Base-by-base conservation (phyloP, 768 basidiomycete species). In the Hydnomerulius pinastri region DNA sequence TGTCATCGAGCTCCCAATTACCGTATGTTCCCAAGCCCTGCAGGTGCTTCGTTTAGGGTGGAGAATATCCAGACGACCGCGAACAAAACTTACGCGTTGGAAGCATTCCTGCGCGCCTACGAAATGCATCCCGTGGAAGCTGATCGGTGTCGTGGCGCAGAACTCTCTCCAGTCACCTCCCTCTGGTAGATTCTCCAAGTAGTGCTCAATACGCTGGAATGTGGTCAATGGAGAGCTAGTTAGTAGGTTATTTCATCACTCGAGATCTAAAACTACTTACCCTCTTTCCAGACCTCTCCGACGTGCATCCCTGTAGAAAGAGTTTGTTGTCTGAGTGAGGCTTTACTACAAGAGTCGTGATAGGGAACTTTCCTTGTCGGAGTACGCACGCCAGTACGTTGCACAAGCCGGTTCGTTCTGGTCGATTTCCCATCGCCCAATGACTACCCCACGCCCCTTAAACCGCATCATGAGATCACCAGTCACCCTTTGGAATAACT, bases 101-200 rank as follows among this genome's bases (percentile, higher is more conserved):
- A 58, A 54, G 29, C 59, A 65, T 10, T 54, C 46, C 2, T 59
- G 46, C 0, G 58, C 54, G 30, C 65, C 50, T 0, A 39, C 37
- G 17, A 70, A 72, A 13, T 64, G 45, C 49, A 55, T 36, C 0
- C 56, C 29, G 12, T 49, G 35, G 40, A 71, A 66, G n/a, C 21
- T n/a, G 10, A 48, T 44, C 1, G 70, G 70, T 0, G 70, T 72
- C 2, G 71, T 68, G 1, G 68, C 66, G 43, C 69, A 71, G 48
- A 72, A 70, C 13, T 65, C 60, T 12, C 40, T 51, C 70, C 68
- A 71, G n/a, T 70, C 56, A 17, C 54, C 48, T 6, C 57, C 50
- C 7, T 42, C 6, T 0, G 60, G 68, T 11, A 71, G 46, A 30
- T 67, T 59, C 42, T 54, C 51, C 5, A 72, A 44, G 18, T 57